phyloP scores from a whole-genome alignment of 345 rosid genomes.

The Salix purpurea region DNA sequence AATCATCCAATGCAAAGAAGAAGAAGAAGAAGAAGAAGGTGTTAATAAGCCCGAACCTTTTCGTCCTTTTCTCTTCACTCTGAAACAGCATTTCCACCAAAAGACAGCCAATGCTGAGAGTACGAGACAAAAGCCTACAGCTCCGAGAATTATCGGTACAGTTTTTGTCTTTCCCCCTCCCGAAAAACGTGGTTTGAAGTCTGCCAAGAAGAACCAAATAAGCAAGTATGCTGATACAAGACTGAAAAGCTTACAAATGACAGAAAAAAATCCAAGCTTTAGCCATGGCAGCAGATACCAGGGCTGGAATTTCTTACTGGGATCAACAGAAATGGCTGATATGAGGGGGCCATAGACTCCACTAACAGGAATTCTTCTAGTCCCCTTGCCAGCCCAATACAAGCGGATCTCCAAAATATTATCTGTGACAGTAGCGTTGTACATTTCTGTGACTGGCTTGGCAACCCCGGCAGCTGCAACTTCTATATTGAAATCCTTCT shows the following conservation, averaged over 20 bases:
- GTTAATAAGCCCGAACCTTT: constrained; percentile 19
- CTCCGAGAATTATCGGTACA: constrained; percentile 16
- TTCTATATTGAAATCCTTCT: constrained; percentile 14
- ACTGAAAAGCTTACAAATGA: neutral
- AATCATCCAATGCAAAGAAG: neutral
- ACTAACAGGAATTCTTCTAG: constrained; percentile 1
- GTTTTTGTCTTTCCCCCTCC: neutral
- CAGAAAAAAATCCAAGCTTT: neutral
- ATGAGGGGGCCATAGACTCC: constrained; percentile 11
- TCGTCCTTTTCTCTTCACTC: neutral
- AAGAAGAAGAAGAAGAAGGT: neutral
- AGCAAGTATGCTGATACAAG: neutral
- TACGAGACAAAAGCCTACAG: constrained; percentile 11
- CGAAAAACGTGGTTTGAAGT: constrained; percentile 8
- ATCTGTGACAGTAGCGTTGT: neutral
- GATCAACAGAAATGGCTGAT: constrained; percentile 10
- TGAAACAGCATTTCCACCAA: constrained; percentile 19
- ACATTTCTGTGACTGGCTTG: neutral
- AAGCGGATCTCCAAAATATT: constrained; percentile 6
- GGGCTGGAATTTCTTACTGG: neutral
- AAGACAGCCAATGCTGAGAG: constrained; percentile 13
- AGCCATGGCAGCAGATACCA: neutral
- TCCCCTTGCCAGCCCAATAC: constrained; percentile 17
- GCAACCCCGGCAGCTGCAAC: neutral
- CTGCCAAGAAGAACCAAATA: constrained; percentile 15